Conservation (phyloP, 208 protist species). For the Acanthamoeba culbertsoni region DNA sequence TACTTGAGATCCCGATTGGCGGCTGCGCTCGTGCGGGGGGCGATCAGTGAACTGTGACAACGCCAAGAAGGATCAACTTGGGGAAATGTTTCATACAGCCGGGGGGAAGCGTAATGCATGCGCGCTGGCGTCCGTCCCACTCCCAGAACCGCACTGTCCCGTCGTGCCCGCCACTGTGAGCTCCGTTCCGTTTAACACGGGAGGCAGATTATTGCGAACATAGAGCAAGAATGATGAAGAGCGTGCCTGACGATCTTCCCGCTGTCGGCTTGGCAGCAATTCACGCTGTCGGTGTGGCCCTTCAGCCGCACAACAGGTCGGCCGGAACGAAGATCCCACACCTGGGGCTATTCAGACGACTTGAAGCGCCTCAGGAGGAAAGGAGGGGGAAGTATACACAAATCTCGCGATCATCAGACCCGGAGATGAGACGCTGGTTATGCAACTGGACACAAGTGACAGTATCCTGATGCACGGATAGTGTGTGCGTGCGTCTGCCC, state of each 20-base stretch:
- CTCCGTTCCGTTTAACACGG: no score
- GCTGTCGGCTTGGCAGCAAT: background rate
- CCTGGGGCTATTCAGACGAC: background rate
- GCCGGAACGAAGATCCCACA: background rate
- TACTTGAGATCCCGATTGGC: no score
- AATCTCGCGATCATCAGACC: background rate
- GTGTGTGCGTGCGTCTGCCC: background rate
- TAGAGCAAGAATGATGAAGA: background rate
- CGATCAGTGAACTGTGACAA: no score
- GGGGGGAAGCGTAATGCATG: no score
- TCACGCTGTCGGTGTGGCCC: background rate
- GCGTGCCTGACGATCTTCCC: background rate
- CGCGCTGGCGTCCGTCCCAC: background rate
- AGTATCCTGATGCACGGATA: background rate
- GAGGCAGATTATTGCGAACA: no score
- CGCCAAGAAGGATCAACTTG: no score
- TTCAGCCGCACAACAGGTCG: background rate
- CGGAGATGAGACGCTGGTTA: background rate
- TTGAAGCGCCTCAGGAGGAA: background rate
- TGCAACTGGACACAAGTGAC: background rate
- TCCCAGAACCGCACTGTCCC: background rate
- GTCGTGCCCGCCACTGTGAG: background rate
- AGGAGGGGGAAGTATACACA: background rate
- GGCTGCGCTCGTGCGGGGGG: no score
- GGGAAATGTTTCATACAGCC: no score